Evolutionary conservation across 2,329 filamentous ascomycete genomes (phyloP).

Genomic region (Conoideocrella luteorostrata): DNA sequence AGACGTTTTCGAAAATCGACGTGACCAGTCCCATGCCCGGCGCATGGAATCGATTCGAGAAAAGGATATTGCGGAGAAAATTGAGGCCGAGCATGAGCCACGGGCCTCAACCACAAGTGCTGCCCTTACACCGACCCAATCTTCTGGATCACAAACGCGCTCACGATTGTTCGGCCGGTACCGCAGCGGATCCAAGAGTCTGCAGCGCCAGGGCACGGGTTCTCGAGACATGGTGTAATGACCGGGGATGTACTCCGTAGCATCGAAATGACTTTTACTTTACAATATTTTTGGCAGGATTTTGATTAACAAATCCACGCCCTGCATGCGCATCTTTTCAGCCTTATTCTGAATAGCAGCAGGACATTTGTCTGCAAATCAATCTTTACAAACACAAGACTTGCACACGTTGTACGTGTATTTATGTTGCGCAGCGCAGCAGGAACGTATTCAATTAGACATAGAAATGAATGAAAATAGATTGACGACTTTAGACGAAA

Average conservation of each 20-base stretch:
- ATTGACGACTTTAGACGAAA: too few relatives aligned
- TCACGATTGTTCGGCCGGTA: conserved; percentile 22
- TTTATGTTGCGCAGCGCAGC: background rate
- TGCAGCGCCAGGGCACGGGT: conserved; percentile 11
- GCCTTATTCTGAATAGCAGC: background rate
- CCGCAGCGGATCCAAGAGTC: conserved; percentile 22
- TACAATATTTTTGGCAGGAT: background rate
- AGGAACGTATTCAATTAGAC: background rate
- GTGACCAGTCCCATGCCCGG: conserved; percentile 26
- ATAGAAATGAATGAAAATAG: background rate
- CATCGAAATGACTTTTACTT: too few relatives aligned
- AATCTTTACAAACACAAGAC: background rate
- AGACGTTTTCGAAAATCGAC: conserved; percentile 39
- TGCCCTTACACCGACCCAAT: conserved; percentile 17
- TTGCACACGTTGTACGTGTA: background rate
- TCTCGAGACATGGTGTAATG: conserved; percentile 4
- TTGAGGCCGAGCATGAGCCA: conserved; percentile 20
- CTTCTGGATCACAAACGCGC: conserved; percentile 19
- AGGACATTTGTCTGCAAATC: background rate
- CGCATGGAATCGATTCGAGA: conserved; percentile 32
- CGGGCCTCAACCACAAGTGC: conserved; percentile 20
- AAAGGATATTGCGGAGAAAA: conserved; percentile 25
- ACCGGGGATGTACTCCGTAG: background rate
- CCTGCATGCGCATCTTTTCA: background rate
- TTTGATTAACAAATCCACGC: background rate